Conservation (phyloP, 306 rosid species). For the Prunus salicina region DNA sequence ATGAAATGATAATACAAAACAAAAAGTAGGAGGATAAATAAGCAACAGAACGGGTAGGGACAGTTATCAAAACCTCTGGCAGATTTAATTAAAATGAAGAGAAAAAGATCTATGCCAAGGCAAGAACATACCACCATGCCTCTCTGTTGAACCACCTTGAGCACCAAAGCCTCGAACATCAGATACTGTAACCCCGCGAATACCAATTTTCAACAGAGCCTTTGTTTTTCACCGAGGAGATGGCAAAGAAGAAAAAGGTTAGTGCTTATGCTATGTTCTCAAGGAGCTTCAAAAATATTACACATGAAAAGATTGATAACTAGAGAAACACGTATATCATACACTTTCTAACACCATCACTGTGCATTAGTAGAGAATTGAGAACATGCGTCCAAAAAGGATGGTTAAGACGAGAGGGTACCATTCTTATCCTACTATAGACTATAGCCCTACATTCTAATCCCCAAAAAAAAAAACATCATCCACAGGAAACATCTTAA, state of each 20-base stretch:
- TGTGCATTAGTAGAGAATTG: neutral
- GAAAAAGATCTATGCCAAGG: constrained; percentile 2
- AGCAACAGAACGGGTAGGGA: neutral
- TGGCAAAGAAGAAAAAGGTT: neutral
- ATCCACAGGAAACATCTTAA: neutral
- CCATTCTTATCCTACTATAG: neutral
- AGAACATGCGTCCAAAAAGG: neutral
- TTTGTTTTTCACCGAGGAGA: constrained; percentile 25
- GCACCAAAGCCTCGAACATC: constrained; percentile 92
- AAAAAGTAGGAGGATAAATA: neutral
- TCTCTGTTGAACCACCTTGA: constrained; percentile 91
- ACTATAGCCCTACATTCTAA: neutral
- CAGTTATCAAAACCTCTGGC: neutral
- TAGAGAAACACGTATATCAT: neutral
- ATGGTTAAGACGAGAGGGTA: neutral
- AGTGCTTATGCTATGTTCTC: constrained; percentile 1
- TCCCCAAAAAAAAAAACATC: neutral
- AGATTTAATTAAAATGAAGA: neutral
- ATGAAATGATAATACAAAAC: neutral
- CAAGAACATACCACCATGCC: constrained; percentile 78
- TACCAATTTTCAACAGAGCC: constrained; percentile 85
- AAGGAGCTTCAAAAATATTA: neutral
- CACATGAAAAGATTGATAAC: neutral
- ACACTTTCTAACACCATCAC: constrained; percentile 1
- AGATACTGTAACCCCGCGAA: constrained; percentile 87